phyloP scores from a whole-genome alignment of 345 rosid genomes.

The Euphorbia peplus region DNA sequence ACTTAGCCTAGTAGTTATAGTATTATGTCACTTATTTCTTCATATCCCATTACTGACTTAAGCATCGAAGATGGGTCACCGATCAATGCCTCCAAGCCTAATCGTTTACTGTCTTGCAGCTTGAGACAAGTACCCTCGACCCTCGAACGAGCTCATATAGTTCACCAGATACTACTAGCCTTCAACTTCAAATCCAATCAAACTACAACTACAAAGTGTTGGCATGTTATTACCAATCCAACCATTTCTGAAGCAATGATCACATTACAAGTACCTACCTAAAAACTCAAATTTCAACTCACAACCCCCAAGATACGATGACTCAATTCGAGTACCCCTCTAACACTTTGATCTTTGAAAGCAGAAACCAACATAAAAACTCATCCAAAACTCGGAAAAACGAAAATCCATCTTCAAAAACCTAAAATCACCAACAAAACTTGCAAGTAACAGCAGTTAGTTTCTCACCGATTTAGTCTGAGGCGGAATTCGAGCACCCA shows the following conservation, averaged over 20 bases:
- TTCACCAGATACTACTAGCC: no score
- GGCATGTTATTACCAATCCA: not conserved
- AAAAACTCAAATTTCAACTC: not conserved
- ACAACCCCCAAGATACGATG: not conserved
- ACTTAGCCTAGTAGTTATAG: no score
- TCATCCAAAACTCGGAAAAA: not conserved
- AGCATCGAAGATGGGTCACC: no score
- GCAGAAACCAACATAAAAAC: not conserved
- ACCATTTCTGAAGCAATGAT: not conserved
- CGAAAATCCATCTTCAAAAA: constrained; percentile 1
- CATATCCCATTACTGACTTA: no score
- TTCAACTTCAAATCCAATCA: not conserved
- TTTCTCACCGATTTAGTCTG: constrained; percentile 44
- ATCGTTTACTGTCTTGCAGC: no score
- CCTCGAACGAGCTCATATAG: no score
- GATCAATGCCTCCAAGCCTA: no score
- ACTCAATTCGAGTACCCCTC: not conserved
- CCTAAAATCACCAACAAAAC: not conserved
- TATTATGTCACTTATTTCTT: no score
- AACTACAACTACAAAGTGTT: not conserved
- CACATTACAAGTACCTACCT: not conserved
- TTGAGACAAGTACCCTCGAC: no score
- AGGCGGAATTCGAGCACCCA: constrained; percentile 69
- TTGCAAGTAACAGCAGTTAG: not conserved
- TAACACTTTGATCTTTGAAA: not conserved